phyloP scores from a whole-genome alignment of 2,329 filamentous ascomycete genomes.

The Aspergillus arachidicola region DNA sequence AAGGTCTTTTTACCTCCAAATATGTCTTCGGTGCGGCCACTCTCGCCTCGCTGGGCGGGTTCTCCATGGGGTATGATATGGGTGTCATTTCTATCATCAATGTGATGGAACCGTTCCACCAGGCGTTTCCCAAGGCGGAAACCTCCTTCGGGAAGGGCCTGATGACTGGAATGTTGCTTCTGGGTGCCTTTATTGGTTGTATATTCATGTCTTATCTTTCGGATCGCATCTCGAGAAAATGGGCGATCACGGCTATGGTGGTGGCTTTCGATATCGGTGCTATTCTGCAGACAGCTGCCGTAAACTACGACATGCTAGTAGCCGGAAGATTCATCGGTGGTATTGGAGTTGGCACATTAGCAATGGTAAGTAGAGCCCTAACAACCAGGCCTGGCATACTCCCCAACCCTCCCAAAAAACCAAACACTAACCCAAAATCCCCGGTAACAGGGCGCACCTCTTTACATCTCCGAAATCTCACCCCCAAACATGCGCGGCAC shows the following conservation, averaged over 20 bases:
- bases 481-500: slow-evolving; percentile 38
- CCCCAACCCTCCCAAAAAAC: background rate
- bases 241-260: slow-evolving; percentile 35
- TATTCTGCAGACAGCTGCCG: background rate
- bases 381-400: background rate
- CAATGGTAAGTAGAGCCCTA: slow-evolving; percentile 30
- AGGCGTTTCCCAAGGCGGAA: slow-evolving; percentile 38
- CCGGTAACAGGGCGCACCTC: slow-evolving; percentile 25
- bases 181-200: slow-evolving; percentile 34
- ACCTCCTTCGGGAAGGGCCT: slow-evolving; percentile 42
- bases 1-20: slow-evolving; percentile 36
- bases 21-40: slow-evolving; percentile 45
- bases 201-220: slow-evolving; percentile 42
- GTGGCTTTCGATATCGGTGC: slow-evolving; percentile 7
- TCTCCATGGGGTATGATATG: slow-evolving; percentile 49
- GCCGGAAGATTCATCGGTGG: slow-evolving; percentile 39
- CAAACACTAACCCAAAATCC: background rate
- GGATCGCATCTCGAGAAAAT: slow-evolving; percentile 47
- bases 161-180: slow-evolving; percentile 50
- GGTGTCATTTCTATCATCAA: slow-evolving; percentile 50
- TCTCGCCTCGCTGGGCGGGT: slow-evolving; percentile 45
- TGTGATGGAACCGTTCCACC: slow-evolving; percentile 50
- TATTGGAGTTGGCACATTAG: slow-evolving; percentile 40
- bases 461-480: slow-evolving; percentile 39
- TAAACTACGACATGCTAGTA: slow-evolving; percentile 24